A percentile compares a stretch with the other conserved stretches of the same genome.
Conservation (phyloP, 2,329 filamentous ascomycete species). For the Ophiocordyceps camponoti-floridani region DNA sequence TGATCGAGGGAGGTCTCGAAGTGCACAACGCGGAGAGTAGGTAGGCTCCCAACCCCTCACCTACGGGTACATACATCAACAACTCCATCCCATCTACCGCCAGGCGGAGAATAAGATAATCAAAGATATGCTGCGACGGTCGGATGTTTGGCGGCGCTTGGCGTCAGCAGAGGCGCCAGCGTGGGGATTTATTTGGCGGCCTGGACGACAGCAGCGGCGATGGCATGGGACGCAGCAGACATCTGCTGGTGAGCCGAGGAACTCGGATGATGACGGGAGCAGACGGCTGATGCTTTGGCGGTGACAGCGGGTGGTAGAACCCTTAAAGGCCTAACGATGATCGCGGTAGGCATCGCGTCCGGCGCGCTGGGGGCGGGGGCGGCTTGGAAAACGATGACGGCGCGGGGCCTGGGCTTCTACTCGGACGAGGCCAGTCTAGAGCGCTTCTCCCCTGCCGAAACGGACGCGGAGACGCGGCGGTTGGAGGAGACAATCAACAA, state of each 20-base stretch:
- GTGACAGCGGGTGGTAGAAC: conserved; percentile 1
- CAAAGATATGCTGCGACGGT: background rate
- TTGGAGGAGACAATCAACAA: conserved; percentile 59
- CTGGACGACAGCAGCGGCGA: background rate
- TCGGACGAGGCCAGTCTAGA: conserved; percentile 54
- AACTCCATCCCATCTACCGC: too few species aligned
- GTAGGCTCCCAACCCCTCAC: too few species aligned
- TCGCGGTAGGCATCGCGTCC: conserved; percentile 13
- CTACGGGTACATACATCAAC: too few species aligned
- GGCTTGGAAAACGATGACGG: conserved; percentile 17
- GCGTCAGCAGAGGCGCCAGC: background rate
- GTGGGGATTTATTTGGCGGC: background rate
- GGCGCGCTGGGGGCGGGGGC: conserved; percentile 13
- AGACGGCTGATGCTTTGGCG: background rate
- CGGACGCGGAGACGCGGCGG: conserved; percentile 32
- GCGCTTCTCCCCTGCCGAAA: conserved; percentile 35
- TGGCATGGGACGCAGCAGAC: background rate
- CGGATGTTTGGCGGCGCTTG: background rate
- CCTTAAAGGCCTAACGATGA: conserved; percentile 8
- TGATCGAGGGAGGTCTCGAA: too few species aligned
- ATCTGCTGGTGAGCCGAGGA: background rate
- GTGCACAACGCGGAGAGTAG: too few species aligned
- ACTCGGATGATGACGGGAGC: background rate
- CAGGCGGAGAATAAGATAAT: background rate
- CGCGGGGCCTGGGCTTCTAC: conserved; percentile 19